Evolutionary conservation across 208 protist species (phyloP).

Genomic region (Novymonas esmeraldas): DNA sequence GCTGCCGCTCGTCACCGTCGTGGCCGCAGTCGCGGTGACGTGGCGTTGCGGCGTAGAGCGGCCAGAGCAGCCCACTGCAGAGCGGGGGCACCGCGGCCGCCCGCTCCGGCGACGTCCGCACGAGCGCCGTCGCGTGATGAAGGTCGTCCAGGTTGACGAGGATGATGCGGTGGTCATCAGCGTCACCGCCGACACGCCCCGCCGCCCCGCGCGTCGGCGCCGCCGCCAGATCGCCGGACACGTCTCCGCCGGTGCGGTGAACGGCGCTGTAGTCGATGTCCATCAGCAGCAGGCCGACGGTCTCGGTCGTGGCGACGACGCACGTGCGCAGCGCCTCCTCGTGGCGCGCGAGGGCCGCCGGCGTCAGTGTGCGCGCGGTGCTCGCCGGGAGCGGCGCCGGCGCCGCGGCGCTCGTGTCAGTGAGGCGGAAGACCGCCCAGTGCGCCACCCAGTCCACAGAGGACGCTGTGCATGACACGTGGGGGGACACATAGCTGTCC

Average conservation of each 20-base stretch:
- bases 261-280: slow-evolving; percentile 67
- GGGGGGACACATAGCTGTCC: slow-evolving; percentile 32
- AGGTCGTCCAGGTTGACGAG: slow-evolving; percentile 54
- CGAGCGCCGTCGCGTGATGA: slow-evolving; percentile 41
- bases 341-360: slow-evolving; percentile 15
- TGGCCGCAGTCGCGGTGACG: background rate
- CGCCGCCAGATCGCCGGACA: background rate
- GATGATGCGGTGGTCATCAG: slow-evolving; percentile 12
- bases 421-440: slow-evolving; percentile 31
- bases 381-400: background rate
- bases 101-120: slow-evolving; percentile 29
- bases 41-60: slow-evolving; percentile 17
- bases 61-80: slow-evolving; percentile 54
- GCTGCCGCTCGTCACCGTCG: too few species aligned
- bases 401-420: slow-evolving; percentile 1
- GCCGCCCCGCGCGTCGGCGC: too few species aligned
- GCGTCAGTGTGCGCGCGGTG: background rate
- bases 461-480: slow-evolving; percentile 2
- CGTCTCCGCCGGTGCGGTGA: slow-evolving; percentile 1
- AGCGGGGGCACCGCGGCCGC: slow-evolving; percentile 26
- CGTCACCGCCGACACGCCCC: too few species aligned
- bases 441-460: slow-evolving; percentile 13
- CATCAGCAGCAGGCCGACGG: slow-evolving; percentile 44
- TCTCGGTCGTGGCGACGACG: slow-evolving; percentile 51
- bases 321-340: slow-evolving; percentile 45